A percentile compares a stretch with the other conserved stretches of the same genome.
These are phyloP conservation scores for Ogataea wickerhamii DNA, from an alignment of 805 yeast genomes.

Conservation along the genomic window DNA sequence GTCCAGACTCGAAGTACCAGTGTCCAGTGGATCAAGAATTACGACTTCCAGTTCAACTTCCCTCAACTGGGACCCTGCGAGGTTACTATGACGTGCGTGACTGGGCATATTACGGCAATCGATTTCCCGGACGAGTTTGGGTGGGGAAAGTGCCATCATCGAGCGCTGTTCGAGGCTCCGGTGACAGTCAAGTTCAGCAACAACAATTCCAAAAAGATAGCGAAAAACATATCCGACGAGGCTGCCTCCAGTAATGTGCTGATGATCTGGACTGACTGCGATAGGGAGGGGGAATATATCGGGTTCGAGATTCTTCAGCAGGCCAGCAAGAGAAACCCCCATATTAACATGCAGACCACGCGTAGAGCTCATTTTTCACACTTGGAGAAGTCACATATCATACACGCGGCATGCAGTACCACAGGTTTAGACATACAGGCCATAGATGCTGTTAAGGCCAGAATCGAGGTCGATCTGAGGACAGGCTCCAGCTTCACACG, in stretches of 20 bases:
- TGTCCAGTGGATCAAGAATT: slow-evolving; percentile 70
- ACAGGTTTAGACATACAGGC: slow-evolving; percentile 57
- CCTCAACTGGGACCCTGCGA: slow-evolving; percentile 60
- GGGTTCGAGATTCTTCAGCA: slow-evolving; percentile 77
- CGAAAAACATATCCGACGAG: slow-evolving; percentile 63
- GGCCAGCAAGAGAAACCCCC: slow-evolving; percentile 52
- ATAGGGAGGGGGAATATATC: slow-evolving; percentile 91
- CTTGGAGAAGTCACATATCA: slow-evolving; percentile 69
- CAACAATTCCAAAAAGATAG: slow-evolving; percentile 41
- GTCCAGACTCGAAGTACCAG: slow-evolving; percentile 44
- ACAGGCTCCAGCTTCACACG: slow-evolving; percentile 90
- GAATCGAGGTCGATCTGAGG: slow-evolving; percentile 84
- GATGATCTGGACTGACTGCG: slow-evolving; percentile 99
- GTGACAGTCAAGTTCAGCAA: slow-evolving; percentile 36
- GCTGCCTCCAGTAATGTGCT: slow-evolving; percentile 57
- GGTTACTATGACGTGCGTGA: slow-evolving; percentile 87
- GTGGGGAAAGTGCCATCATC: slow-evolving; percentile 67
- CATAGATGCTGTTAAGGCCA: slow-evolving; percentile 79
- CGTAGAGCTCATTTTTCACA: slow-evolving; percentile 87
- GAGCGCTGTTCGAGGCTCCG: slow-evolving; percentile 69
- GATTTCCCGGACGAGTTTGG: slow-evolving; percentile 62
- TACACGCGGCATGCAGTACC: slow-evolving; percentile 72
- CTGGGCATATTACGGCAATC: slow-evolving; percentile 73
- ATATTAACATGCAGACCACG: slow-evolving; percentile 44
- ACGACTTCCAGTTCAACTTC: slow-evolving; percentile 68